Conservation (phyloP, 1,139 yeast genomes). For the Williopsis jadinii region DNA sequence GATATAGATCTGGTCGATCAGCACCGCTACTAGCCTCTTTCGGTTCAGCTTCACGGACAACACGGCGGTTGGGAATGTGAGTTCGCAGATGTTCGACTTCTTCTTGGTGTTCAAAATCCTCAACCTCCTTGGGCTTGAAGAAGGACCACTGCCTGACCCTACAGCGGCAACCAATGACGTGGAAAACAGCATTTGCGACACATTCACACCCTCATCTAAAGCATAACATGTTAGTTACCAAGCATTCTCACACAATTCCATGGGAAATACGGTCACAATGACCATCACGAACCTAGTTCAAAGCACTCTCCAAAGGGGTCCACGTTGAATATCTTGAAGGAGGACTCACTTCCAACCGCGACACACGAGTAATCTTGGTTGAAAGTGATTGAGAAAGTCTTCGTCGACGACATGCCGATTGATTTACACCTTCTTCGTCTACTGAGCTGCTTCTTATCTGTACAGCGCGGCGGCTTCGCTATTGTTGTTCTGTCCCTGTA, state of each 20-base stretch:
- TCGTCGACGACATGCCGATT: too few relatives aligned
- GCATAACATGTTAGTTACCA: conserved; percentile 1
- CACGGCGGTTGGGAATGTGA: conserved; percentile 58
- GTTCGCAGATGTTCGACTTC: conserved; percentile 60
- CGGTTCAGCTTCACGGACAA: conserved; percentile 59
- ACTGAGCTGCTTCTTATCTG: too few relatives aligned
- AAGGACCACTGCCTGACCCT: conserved; percentile 31
- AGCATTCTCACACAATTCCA: not conserved
- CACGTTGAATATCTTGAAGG: conserved; percentile 54
- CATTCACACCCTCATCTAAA: conserved; percentile 27
- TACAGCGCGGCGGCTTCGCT: too few relatives aligned
- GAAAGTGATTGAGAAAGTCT: conserved; percentile 29
- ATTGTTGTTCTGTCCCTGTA: too few relatives aligned
- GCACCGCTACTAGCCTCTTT: conserved; percentile 53
- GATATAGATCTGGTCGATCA: conserved; percentile 61
- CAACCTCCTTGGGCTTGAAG: conserved; percentile 41
- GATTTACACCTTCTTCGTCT: too few relatives aligned
- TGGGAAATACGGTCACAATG: not conserved
- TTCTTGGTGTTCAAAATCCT: conserved; percentile 64
- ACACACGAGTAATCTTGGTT: conserved; percentile 61
- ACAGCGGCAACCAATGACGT: conserved; percentile 64
- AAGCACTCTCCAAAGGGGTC: conserved; percentile 56
- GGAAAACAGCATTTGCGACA: conserved; percentile 62
- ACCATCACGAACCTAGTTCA: conserved; percentile 22
- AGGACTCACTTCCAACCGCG: conserved; percentile 47